Evolutionary conservation across 495 filamentous ascomycete genomes (phyloP), one percentile per base, ranked within the genome.

Genomic region (Friedmanniomyces simplex): DNA sequence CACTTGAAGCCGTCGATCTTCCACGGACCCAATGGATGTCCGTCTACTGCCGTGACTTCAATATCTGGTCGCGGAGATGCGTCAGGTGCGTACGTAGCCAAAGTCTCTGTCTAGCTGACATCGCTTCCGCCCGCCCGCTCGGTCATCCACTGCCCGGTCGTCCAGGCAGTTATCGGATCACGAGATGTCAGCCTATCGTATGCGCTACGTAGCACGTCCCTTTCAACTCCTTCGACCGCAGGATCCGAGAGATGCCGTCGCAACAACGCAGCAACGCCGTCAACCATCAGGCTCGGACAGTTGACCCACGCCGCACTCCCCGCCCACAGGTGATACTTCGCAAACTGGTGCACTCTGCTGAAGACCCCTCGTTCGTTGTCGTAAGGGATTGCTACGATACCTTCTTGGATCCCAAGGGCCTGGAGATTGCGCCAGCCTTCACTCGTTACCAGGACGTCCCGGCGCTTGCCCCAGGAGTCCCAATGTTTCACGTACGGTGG

Each of bases 61-160:
- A 7, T 10, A 7, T 52, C 50, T 20, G 20, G 20, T 14, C 28
- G 18, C 16, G 48, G 22, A 43, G n/a, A n/a, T n/a, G n/a, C n/a
- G n/a, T 5, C 14, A 43, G 39, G 18, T n/a, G 13, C 39, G 39
- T 43, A 43, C 22, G n/a, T 78, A 34, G 76, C 86, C 58, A 76
- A 69, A 1, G 86, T 91, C 66, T 90, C 86, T 0, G 83, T 87
- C 42, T 74, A 76, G 6, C 80, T 80, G 6, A 89, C 83, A 59
- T 91, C 86, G 59, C 80, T 84, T 0, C 86, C 86, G 8, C 86
- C 86, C 0, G 76, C 69, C 18, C 86, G 77, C 62, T 89, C 86
- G 0, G 87, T 90, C 87, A 90, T 90, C 87, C 87, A 91, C 65
- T 90, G 86, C 0, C 87, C 86, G 36, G 77, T 82, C 7, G 86